These are phyloP conservation scores for Pseudotulostoma volvatum DNA, from an alignment of 495 filamentous ascomycete genomes.

Conservation along the genomic window DNA sequence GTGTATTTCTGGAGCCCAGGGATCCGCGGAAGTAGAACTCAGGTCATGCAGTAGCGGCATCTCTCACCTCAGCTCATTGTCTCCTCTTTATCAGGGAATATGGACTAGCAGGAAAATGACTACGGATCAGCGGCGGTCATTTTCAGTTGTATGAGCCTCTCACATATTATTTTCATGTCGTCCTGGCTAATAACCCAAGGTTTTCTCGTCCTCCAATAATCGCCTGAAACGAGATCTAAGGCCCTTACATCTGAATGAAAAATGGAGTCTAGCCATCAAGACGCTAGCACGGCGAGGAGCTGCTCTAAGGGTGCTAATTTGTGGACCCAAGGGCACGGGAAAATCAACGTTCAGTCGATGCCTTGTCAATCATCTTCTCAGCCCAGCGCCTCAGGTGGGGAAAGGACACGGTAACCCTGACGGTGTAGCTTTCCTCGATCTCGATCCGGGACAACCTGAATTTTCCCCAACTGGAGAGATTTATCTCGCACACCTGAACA, in stretches of 20 bases:
- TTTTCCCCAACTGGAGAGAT: slow-evolving; percentile 62
- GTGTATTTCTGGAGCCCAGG: slow-evolving; percentile 30
- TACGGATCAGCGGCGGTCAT: slow-evolving; percentile 25
- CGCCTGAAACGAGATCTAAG: slow-evolving; percentile 35
- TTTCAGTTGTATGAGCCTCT: slow-evolving; percentile 25
- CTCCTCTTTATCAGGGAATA: slow-evolving; percentile 54
- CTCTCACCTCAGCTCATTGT: slow-evolving; percentile 40
- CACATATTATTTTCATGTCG: too few relatives aligned
- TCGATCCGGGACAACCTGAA: slow-evolving; percentile 76
- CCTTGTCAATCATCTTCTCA: slow-evolving; percentile 60
- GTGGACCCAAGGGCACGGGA: slow-evolving; percentile 68
- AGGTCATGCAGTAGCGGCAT: slow-evolving; percentile 39
- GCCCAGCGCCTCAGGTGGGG: slow-evolving; percentile 23
- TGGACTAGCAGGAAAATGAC: slow-evolving; percentile 43
- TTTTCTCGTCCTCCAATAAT: slow-evolving; percentile 32
- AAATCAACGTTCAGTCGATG: slow-evolving; percentile 74
- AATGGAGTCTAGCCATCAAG: slow-evolving; percentile 40
- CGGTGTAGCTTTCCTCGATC: slow-evolving; percentile 51
- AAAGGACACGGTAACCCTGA: slow-evolving; percentile 20
- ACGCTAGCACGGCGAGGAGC: slow-evolving; percentile 21
- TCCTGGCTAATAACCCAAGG: slow-evolving; percentile 10
- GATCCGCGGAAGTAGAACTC: slow-evolving; percentile 34
- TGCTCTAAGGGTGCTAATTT: slow-evolving; percentile 38
- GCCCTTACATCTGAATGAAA: slow-evolving; percentile 43
- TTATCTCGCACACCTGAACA: slow-evolving; percentile 47